Base-by-base conservation (phyloP, 331 rosid species). In the Telfairia occidentalis region DNA sequence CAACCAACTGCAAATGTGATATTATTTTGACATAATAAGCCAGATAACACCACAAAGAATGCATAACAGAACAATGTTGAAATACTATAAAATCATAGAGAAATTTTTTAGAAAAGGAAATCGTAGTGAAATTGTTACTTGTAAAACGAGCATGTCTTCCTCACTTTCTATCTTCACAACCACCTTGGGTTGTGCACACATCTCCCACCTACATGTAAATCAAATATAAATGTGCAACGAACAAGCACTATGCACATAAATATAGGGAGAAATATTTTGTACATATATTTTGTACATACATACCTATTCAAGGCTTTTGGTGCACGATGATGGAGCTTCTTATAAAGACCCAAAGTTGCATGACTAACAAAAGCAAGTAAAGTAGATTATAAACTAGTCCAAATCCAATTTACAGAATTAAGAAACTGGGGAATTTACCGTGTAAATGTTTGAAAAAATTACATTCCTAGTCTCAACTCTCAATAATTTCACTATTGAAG, bases 141-240 rank as follows among this genome's bases (percentile, higher is more conserved):
- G 98, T 86, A 94, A 82, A 76, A 85, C 84, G 55, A 94, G 86
- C 95, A 94, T 88, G 78, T 91, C 96, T 77, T 91, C 97, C 88
- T 94, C 98, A 57, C 91, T 84, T 81, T 94, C 98, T 38, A 89
- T 90, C 85, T 94, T 94, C 46, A 94, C 85, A 69, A 94, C 98
- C 66, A 94, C 97, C 87, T 94, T 94, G 7, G 98, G 98, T 74
- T 94, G 98, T 2, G 90, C 97, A 40, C 91, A 89, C 98, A 87
- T 89, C 90, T 94, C 98, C 98, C 97, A 93, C 81, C 98, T 93
- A 87, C 83, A 81, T 50, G 81, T 80, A 35, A 26, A 79, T 12
- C 48, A 49, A 71, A 37, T 72, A 70, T 26, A 70, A 5, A 55
- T 49, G 59, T 23, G 21, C 52, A 55, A 5, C 9, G 4, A 61